Conservation (phyloP, 2,329 filamentous ascomycete species). For the Trichoderma breve region DNA sequence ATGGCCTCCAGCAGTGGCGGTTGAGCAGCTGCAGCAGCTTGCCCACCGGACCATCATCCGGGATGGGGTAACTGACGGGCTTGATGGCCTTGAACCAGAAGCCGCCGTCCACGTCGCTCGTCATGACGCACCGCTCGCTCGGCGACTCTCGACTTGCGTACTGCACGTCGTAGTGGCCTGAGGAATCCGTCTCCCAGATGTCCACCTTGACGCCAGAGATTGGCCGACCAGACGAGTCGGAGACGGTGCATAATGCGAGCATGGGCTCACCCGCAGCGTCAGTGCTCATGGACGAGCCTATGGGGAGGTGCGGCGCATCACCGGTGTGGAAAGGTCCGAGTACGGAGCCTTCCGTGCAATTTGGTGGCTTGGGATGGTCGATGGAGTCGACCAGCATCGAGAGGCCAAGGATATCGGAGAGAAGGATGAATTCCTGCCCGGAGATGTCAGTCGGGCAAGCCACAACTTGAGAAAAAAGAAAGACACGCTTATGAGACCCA, state of each 20-base stretch:
- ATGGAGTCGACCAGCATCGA: conserved; percentile 74
- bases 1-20: conserved; percentile 75
- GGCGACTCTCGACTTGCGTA: conserved; percentile 53
- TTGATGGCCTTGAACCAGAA: conserved; percentile 83
- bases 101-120: conserved; percentile 29
- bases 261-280: conserved; percentile 65
- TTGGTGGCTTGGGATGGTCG: conserved; percentile 69
- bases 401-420: conserved; percentile 71
- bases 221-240: conserved; percentile 58
- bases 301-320: conserved; percentile 54
- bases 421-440: conserved; percentile 67
- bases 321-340: conserved; percentile 78
- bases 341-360: conserved; percentile 72
- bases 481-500: background rate
- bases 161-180: conserved; percentile 75
- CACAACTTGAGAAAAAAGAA: background rate
- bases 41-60: conserved; percentile 80
- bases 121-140: conserved; percentile 32
- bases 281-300: conserved; percentile 59
- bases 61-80: conserved; percentile 83
- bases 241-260: conserved; percentile 65
- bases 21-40: conserved; percentile 62
- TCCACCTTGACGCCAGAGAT: conserved; percentile 65
- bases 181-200: conserved; percentile 76
- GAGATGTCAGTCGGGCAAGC: background rate